Evolutionary conservation across 2,329 filamentous ascomycete species (phyloP).

Genomic region (Fusarium tuaranense): DNA sequence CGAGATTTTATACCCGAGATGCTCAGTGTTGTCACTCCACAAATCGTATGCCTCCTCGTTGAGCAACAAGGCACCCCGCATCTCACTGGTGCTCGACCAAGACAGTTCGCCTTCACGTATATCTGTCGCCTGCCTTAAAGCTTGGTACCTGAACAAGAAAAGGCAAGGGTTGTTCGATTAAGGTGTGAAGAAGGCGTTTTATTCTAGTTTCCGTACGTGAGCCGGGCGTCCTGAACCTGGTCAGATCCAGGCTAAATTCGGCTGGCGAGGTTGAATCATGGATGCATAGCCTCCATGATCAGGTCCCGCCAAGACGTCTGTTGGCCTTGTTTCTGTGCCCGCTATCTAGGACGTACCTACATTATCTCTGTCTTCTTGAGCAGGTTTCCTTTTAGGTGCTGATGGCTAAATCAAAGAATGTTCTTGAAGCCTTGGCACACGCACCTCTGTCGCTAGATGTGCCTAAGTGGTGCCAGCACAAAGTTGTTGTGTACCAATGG

Average conservation of each 20-base stretch:
- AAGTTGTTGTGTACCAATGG: not conserved
- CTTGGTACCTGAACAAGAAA: not conserved
- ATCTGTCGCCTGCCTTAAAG: not conserved
- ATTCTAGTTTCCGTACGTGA: not conserved
- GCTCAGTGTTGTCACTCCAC: not conserved
- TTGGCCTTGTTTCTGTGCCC: not conserved
- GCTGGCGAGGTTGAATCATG: not conserved
- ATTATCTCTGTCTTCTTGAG: not conserved
- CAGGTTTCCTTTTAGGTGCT: not conserved
- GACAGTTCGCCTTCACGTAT: not conserved
- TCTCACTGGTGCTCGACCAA: not conserved
- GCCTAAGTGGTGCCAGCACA: not conserved
- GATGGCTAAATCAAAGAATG: not conserved
- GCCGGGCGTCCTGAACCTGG: not conserved
- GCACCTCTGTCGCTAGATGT: not conserved
- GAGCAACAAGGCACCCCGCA: not conserved
- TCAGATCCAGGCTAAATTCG: not conserved
- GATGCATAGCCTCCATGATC: not conserved
- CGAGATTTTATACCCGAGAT: not conserved
- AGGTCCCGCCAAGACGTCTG: not conserved
- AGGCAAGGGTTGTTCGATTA: not conserved
- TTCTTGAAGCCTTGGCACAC: not conserved
- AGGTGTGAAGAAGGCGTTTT: not conserved
- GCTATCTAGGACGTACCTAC: not conserved
- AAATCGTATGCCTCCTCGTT: not conserved